These are phyloP conservation scores for Geum urbanum DNA, from an alignment of 306 rosid species.

Conservation along the genomic window DNA sequence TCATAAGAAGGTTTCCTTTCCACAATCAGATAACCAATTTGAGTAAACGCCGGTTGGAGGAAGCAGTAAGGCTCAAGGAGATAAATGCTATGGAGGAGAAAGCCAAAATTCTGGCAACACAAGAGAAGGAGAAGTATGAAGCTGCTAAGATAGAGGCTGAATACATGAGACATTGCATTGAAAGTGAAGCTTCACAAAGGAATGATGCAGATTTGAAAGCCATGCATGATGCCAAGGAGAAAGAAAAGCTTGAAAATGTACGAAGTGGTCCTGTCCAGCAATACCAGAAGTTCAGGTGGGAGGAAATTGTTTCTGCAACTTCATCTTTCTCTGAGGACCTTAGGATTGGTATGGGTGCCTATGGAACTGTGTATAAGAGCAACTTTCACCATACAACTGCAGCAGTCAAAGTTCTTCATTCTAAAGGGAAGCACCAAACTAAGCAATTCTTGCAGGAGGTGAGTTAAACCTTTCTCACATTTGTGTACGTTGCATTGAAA, in stretches of 20 bases:
- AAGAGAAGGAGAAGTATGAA: conserved; percentile 58
- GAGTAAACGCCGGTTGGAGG: conserved; percentile 44
- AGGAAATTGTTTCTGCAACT: conserved; percentile 77
- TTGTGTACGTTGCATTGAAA: neutral
- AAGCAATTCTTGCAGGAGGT: conserved; percentile 90
- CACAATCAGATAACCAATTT: conserved; percentile 58
- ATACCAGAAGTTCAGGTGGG: conserved; percentile 68
- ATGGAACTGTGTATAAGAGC: conserved; percentile 75
- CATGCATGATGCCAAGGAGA: conserved; percentile 52
- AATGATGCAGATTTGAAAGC: conserved; percentile 68
- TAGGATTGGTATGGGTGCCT: conserved; percentile 82
- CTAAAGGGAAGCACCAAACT: conserved; percentile 44
- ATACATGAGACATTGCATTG: conserved; percentile 54
- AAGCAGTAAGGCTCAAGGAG: conserved; percentile 57
- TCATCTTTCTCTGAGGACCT: conserved; percentile 81
- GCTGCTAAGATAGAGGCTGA: conserved; percentile 55
- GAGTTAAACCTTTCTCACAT: conserved; percentile 15
- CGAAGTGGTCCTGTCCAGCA: conserved; percentile 50
- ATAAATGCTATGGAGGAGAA: conserved; percentile 48
- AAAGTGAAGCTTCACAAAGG: conserved; percentile 64
- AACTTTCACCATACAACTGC: conserved; percentile 79
- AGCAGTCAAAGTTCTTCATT: conserved; percentile 85
- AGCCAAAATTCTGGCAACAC: conserved; percentile 46
- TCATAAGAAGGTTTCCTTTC: conserved; percentile 27
- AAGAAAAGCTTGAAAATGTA: conserved; percentile 65